Evolutionary conservation across 495 filamentous ascomycete species (phyloP).

Genomic region (Hyaloscypha hepaticicola): DNA sequence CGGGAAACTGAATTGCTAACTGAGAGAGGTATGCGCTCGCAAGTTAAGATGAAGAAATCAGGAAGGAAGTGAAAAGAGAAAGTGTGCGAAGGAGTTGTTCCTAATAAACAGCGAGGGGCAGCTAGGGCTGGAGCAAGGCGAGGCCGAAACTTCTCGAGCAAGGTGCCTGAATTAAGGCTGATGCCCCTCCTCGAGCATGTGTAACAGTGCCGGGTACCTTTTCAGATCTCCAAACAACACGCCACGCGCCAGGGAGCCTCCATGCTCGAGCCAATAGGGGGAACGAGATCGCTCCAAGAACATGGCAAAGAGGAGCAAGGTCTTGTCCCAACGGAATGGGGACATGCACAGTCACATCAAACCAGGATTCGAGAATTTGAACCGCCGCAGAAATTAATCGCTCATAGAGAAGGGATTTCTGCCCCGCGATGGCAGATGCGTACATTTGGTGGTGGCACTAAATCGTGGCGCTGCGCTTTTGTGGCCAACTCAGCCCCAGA

Average conservation of each 20-base stretch:
- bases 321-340: background rate
- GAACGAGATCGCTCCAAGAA: background rate
- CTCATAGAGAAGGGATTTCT: background rate
- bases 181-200: background rate
- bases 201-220: background rate
- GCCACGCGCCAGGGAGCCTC: background rate
- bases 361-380: background rate
- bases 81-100: background rate
- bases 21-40: background rate
- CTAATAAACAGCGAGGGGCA: background rate
- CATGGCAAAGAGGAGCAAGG: background rate
- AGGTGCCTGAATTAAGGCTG: background rate
- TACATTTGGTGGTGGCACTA: conserved; percentile 8
- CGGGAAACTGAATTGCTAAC: background rate
- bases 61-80: background rate
- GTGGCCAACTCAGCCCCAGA: conserved; percentile 6
- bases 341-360: background rate
- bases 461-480: background rate
- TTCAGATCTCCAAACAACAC: background rate
- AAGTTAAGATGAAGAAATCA: background rate
- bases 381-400: conserved; percentile 1
- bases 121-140: background rate
- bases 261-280: background rate
- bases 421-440: background rate
- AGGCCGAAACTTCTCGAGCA: background rate